Evolutionary conservation across 2,329 filamentous ascomycete genomes (phyloP).

Genomic region (Neopestalotiopsis sp.): DNA sequence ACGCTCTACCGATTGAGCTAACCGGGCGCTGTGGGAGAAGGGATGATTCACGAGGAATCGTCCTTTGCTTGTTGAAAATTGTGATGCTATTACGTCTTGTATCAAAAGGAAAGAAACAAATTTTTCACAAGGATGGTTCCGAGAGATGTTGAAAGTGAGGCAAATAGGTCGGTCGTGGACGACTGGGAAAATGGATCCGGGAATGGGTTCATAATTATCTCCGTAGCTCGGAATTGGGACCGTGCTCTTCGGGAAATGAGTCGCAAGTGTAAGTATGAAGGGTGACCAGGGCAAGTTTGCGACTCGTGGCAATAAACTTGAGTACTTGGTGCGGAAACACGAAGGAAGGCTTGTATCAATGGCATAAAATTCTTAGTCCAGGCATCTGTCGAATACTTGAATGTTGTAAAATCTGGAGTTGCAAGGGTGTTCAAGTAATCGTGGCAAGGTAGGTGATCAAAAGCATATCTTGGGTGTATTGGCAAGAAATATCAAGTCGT

Average conservation of each 20-base stretch:
- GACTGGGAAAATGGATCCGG: neutral
- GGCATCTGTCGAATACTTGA: neutral
- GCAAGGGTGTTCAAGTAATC: neutral
- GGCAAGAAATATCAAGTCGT: neutral
- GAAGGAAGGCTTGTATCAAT: no score
- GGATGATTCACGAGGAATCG: neutral
- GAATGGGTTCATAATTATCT: neutral
- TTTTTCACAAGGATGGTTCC: neutral
- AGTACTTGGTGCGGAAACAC: no score
- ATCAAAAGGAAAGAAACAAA: neutral
- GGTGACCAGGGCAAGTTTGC: no score
- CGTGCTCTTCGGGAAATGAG: neutral
- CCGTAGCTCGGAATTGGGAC: neutral
- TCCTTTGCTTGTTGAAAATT: neutral
- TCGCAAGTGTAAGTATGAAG: neutral
- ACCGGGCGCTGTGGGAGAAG: slow-evolving; percentile 41
- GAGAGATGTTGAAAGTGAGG: slow-evolving; percentile 1
- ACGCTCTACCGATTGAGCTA: slow-evolving; percentile 75
- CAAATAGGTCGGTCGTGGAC: neutral
- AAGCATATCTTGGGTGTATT: neutral
- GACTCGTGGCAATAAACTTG: no score
- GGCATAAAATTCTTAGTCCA: neutral
- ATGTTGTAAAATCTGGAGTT: neutral
- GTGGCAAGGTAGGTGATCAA: neutral
- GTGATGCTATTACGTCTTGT: neutral